Conservation (phyloP, 306 rosid genomes). For the Benincasa hispida region DNA sequence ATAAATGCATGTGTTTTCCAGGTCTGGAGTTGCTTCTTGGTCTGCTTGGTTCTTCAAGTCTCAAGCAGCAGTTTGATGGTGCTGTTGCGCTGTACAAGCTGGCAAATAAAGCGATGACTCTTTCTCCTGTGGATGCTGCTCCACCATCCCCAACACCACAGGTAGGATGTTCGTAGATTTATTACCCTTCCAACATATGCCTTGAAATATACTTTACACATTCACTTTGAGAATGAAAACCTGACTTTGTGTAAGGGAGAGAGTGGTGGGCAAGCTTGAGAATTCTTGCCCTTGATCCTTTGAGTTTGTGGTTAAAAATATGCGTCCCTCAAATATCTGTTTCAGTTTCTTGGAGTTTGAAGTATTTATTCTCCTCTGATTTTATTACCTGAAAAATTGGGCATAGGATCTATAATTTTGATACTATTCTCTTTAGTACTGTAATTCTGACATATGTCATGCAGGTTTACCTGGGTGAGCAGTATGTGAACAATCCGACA, state of each 20-base stretch:
- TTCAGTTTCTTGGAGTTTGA: neutral
- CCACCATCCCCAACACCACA: constrained; percentile 98
- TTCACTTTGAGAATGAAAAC: neutral
- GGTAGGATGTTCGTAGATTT: constrained; percentile 25
- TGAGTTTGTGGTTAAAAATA: neutral
- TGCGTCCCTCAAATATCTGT: neutral
- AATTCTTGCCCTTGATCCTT: neutral
- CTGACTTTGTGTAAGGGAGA: neutral
- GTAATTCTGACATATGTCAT: constrained; percentile 12
- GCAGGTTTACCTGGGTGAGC: constrained; percentile 96
- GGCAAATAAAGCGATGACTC: constrained; percentile 64
- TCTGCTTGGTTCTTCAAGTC: constrained; percentile 57
- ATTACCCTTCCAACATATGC: neutral
- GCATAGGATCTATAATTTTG: neutral
- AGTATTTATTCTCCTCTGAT: neutral
- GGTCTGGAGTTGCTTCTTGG: constrained; percentile 90
- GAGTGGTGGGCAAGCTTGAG: neutral
- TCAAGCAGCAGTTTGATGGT: constrained; percentile 87
- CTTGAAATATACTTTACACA: neutral
- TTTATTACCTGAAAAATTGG: neutral
- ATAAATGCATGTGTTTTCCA: constrained; percentile 13
- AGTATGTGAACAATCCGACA: constrained; percentile 71
- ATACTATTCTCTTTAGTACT: neutral
- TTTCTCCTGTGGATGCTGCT: constrained; percentile 86
- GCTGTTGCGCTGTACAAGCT: constrained; percentile 80